Evolutionary conservation across 2,329 filamentous ascomycete species (phyloP), one percentile per base, ranked within the genome.

Genomic region (Parafenestella ontariensis): DNA sequence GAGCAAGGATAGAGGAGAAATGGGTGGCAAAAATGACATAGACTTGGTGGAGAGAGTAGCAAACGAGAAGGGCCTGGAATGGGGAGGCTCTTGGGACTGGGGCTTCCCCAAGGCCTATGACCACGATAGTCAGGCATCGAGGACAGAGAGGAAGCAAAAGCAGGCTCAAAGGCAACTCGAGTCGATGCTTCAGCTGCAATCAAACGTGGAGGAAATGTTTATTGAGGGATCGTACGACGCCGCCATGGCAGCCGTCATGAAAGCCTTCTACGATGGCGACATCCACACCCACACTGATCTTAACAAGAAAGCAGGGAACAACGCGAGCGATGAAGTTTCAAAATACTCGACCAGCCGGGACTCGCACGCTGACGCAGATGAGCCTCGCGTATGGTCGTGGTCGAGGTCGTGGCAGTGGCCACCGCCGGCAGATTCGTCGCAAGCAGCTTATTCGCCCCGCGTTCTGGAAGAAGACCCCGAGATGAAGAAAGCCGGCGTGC

Each of bases 361-460:
- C 1, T 1, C 29, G 29, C 21, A 17, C 10, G 5, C 45, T 21
- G 34, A 46, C 4, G 41, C 36, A 6, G 23, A 11, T 8, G 39
- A 53, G 18, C 48, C 56, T 24, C 50, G 43, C 8, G 36, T 46
- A 17, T 56, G 58, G 52, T 52, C 56, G 23, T 61, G 43, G 41
- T 54, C 56, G 15, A 62, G 52, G 52, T 62, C 59, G n/a, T 65
- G 57, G 54, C 56, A 58, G 17, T 68, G 59, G 64, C 64, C 64
- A 5, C 58, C 60, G 10, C 56, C 64, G 49, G 52, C 51, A 51
- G 48, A 54, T 4, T 44, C 41, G 20, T 11, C 45, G 26, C 50
- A 47, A 4, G 46, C 40, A 17, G 31, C 49, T 42, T 87, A 87
- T 67, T 87, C 84, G 1, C 84, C 84, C 0, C 65, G 82, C n/a